Conservation (phyloP, 2,329 filamentous ascomycete species). For the Ophiosphaerella herpotricha region DNA sequence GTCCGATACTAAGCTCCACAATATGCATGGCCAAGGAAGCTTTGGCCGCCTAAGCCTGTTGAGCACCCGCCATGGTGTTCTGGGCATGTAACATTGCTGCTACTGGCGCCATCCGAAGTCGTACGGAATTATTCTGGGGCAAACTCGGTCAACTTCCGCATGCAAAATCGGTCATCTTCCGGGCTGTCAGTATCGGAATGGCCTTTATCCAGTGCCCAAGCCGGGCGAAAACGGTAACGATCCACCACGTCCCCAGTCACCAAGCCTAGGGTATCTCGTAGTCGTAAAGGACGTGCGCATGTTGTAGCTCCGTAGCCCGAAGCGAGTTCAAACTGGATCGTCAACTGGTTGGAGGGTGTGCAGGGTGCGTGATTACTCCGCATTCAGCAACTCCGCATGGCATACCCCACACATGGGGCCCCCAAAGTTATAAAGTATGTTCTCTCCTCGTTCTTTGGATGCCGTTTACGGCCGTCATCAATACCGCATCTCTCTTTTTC, state of each 20-base stretch:
- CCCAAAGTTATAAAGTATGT: conserved; percentile 2
- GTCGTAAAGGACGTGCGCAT: not conserved
- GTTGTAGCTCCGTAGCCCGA: not conserved
- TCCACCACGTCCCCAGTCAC: not conserved
- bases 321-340: not conserved
- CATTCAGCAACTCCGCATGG: conserved; percentile 8
- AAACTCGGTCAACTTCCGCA: no score
- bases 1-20: conserved; percentile 16
- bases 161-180: no score
- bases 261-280: not conserved
- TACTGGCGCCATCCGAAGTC: not conserved
- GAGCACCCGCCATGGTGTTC: conserved; percentile 8
- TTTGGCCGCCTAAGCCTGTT: conserved; percentile 21
- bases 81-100: conserved; percentile 20
- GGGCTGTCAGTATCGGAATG: not conserved
- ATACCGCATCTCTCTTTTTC: not conserved
- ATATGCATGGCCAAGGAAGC: conserved; percentile 16
- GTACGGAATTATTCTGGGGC: no score
- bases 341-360: not conserved
- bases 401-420: conserved; percentile 4
- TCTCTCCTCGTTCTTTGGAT: not conserved
- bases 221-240: not conserved
- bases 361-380: conserved; percentile 1
- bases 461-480: not conserved
- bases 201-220: no score